These are phyloP conservation scores for Picochlorum sp. DNA, from an alignment of 139 green algal genomes.

Conservation along the genomic window DNA sequence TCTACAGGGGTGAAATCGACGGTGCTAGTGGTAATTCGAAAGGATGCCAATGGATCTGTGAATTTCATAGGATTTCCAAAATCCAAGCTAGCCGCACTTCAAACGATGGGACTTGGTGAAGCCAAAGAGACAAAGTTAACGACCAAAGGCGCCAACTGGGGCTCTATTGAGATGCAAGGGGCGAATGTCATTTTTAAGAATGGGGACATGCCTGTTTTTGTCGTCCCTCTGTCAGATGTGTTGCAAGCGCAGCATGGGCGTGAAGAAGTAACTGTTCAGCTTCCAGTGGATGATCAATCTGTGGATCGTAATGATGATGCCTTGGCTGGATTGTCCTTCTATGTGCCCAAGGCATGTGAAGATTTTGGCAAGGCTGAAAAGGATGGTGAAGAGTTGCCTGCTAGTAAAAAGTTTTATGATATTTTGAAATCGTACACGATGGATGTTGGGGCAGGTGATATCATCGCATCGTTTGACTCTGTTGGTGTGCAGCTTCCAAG, in stretches of 20 bases:
- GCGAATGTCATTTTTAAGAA: conserved; percentile 60
- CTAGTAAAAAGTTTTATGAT: conserved; percentile 51
- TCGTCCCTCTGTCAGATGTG: conserved; percentile 78
- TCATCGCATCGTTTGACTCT: conserved; percentile 66
- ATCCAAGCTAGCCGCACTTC: conserved; percentile 24
- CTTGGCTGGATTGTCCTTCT: conserved; percentile 82
- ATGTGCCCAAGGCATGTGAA: conserved; percentile 36
- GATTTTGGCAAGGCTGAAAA: conserved; percentile 16
- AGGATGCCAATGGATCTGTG: conserved; percentile 25
- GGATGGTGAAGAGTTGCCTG: conserved; percentile 22
- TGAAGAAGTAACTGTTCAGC: conserved; percentile 89
- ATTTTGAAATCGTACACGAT: conserved; percentile 39
- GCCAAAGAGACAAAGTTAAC: background rate
- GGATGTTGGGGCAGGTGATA: conserved; percentile 49
- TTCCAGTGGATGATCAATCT: conserved; percentile 80
- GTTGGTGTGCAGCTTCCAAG: conserved; percentile 66
- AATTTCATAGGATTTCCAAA: conserved; percentile 71
- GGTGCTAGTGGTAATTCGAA: conserved; percentile 51
- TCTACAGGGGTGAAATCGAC: conserved; percentile 12
- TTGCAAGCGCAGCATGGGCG: conserved; percentile 43
- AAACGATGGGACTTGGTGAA: background rate
- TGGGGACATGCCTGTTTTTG: conserved; percentile 67
- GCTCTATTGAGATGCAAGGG: conserved; percentile 30
- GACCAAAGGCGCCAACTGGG: conserved; percentile 28
- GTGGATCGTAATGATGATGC: conserved; percentile 56